Percentiles rank a stretch among this genome's conserved stretches.
phyloP scores from a whole-genome alignment of 768 basidiomycete genomes.

The Suillus bovinus region DNA sequence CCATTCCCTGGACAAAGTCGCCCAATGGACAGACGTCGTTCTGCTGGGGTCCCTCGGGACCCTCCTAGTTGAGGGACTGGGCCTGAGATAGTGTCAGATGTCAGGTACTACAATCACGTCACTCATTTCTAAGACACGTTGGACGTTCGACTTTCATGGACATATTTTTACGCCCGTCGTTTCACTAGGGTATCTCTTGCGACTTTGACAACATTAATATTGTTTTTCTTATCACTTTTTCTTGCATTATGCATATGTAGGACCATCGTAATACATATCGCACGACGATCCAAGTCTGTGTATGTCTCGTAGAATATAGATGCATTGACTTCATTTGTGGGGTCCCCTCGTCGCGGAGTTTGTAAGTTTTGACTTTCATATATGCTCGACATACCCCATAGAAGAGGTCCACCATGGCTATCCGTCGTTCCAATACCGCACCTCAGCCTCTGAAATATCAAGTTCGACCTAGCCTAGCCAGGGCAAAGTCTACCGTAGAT shows the following conservation, averaged over 20 bases:
- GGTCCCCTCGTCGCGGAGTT: slow-evolving; percentile 13
- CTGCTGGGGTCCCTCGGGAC: slow-evolving; percentile 38
- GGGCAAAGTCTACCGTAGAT: slow-evolving; percentile 12
- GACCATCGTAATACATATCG: slow-evolving; percentile 23
- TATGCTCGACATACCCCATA: slow-evolving; percentile 1
- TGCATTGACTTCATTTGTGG: not conserved
- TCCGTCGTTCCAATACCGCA: slow-evolving; percentile 33
- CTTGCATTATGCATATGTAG: slow-evolving; percentile 14
- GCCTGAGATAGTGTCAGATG: not conserved
- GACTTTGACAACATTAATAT: slow-evolving; percentile 15
- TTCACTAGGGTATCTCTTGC: slow-evolving; percentile 7
- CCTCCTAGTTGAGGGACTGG: slow-evolving; percentile 35
- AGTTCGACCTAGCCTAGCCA: slow-evolving; percentile 1
- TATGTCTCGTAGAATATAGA: slow-evolving; percentile 14
- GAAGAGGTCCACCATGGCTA: slow-evolving; percentile 22
- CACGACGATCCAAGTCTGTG: slow-evolving; percentile 5
- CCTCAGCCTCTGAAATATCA: slow-evolving; percentile 19
- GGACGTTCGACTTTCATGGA: slow-evolving; percentile 24
- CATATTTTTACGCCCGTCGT: slow-evolving; percentile 12
- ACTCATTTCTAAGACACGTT: slow-evolving; percentile 13
- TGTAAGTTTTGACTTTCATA: slow-evolving; percentile 10
- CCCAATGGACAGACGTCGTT: slow-evolving; percentile 29
- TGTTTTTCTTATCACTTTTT: slow-evolving; percentile 12
- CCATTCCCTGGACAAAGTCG: slow-evolving; percentile 34
- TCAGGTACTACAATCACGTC: not conserved